Conservation (phyloP, 805 yeast species). For the Saccharomycopsis schoenii region DNA sequence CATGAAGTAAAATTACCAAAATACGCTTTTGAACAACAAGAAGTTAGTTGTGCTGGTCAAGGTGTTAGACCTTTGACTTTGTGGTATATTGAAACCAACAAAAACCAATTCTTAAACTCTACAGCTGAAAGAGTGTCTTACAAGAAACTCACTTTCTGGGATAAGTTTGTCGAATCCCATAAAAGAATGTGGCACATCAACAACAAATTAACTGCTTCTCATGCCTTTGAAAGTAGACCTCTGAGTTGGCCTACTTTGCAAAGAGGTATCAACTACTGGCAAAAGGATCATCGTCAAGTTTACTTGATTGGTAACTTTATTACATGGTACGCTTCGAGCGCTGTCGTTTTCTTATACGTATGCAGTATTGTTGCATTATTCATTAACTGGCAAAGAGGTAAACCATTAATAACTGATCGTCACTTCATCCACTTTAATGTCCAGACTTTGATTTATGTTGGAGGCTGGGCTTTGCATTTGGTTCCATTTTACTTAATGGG, state of each 20-base stretch:
- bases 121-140: conserved; percentile 45
- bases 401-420: conserved; percentile 38
- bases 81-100: conserved; percentile 71
- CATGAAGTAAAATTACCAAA: conserved; percentile 65
- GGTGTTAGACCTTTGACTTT: conserved; percentile 50
- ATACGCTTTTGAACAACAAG: conserved; percentile 81
- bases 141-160: conserved; percentile 41
- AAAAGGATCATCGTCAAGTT: conserved; percentile 45
- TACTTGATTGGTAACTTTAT: conserved; percentile 74
- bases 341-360: conserved; percentile 39
- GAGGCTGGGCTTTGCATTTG: conserved; percentile 84
- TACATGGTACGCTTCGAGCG: conserved; percentile 64
- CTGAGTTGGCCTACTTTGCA: conserved; percentile 61
- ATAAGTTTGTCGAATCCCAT: conserved; percentile 58
- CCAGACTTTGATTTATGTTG: conserved; percentile 48
- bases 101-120: conserved; percentile 35
- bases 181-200: conserved; percentile 70
- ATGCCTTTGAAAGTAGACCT: conserved; percentile 64
- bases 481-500: conserved; percentile 87
- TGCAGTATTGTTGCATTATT: conserved; percentile 33
- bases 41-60: conserved; percentile 69
- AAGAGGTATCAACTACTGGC: conserved; percentile 83
- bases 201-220: conserved; percentile 57
- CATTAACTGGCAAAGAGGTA: conserved; percentile 58
- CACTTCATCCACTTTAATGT: conserved; percentile 55